Evolutionary conservation across 116 monocot genomes (phyloP), one percentile per base, ranked within the genome.

Genomic region (Trichopus zeylanicus): DNA sequence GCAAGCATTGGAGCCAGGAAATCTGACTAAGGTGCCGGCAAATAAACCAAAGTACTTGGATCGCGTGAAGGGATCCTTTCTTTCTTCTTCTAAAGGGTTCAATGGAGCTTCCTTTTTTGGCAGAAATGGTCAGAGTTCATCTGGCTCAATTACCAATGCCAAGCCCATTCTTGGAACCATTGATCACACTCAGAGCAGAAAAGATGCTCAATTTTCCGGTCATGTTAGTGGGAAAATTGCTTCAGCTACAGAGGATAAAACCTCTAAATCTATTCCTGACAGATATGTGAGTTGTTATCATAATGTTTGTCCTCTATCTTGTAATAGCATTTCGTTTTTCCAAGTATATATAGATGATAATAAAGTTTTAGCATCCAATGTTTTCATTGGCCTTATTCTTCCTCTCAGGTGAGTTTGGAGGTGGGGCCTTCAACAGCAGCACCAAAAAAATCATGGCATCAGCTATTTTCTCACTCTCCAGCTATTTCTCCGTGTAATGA

Each of bases 391-490:
- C 48, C 3, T 9, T 55, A 25, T 12, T 53, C 34, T 31, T 53
- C 34, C n/a, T 48, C 49, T 56, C 62, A 94, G 85, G 77, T 73
- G 27, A 56, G 53, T 21, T 62, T 67, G 33, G 63, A 80, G 72
- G 60, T 55, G 12, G 70, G 78, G 55, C 65, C 60, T 66, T 62
- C 25, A 26, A 60, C 64, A 24, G 66, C 66, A 49, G 69, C 54
- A 23, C 73, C 57, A 3, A 86, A 84, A 67, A 95, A 95, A 66
- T 73, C 86, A 34, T 95, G 89, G 90, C 94, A 78, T 65, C 94
- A 89, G 28, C 69, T 95, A 29, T 89, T 95, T 68, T 82, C 71
- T 33, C 70, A 86, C 35, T 79, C 88, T 20, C 57, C 85, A 53
- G 29, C 73, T 58, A 75, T 86, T 67, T 85, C 81, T 68, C 75